Conservation (phyloP, 345 rosid genomes). For the Physaria fendleri region DNA sequence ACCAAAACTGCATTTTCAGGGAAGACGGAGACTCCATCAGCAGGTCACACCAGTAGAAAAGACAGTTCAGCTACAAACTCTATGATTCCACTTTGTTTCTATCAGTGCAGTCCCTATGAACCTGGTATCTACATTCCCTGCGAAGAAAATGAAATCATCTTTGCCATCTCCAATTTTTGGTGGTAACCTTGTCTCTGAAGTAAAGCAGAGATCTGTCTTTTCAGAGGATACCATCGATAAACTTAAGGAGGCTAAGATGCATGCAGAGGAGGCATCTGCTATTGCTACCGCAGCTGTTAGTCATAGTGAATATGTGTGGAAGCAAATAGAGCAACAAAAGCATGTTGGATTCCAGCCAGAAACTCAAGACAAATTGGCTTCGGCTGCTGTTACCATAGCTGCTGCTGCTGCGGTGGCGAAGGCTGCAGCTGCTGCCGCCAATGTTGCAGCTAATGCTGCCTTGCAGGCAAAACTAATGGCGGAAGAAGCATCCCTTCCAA, state of each 20-base stretch:
- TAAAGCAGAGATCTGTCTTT: constrained; percentile 80
- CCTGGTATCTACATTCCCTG: too few relatives aligned
- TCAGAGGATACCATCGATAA: too few relatives aligned
- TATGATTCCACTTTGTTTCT: constrained; percentile 52
- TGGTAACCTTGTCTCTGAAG: too few relatives aligned
- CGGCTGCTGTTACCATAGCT: constrained; percentile 81
- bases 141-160: too few relatives aligned
- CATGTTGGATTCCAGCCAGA: constrained; percentile 47
- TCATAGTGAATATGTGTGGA: constrained; percentile 68
- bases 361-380: constrained; percentile 60
- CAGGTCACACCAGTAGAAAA: constrained; percentile 50
- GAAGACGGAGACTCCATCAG: constrained; percentile 45
- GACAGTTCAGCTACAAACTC: constrained; percentile 46
- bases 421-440: constrained; percentile 96
- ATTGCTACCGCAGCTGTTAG: constrained; percentile 72
- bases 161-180: too few relatives aligned
- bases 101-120: too few relatives aligned
- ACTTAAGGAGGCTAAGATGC: too few relatives aligned
- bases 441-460: constrained; percentile 89
- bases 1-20: constrained; percentile 37
- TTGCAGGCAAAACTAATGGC: constrained; percentile 90
- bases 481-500: constrained; percentile 61
- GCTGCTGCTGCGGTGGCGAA: constrained; percentile 96
- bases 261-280: too few relatives aligned
- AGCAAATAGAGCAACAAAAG: constrained; percentile 54